Evolutionary conservation across 2,329 filamentous ascomycete species (phyloP).

Genomic region (Phialocephala subalpina): DNA sequence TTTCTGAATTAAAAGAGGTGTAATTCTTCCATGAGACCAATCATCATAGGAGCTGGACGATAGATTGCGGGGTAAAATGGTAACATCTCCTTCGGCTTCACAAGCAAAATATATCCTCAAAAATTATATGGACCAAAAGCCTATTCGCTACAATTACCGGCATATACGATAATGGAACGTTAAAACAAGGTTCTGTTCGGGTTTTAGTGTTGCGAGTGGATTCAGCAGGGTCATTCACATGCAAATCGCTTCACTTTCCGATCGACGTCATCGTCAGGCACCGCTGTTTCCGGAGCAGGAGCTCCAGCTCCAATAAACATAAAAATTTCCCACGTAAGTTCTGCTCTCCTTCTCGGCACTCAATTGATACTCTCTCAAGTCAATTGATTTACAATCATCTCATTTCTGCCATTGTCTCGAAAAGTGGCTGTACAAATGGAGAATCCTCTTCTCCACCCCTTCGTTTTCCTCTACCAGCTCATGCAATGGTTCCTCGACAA

Average conservation of each 20-base stretch:
- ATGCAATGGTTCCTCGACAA: slow-evolving; percentile 70
- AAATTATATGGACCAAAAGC: no score
- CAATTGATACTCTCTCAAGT: not conserved
- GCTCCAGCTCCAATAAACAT: not conserved
- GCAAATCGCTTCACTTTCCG: not conserved
- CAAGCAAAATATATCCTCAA: no score
- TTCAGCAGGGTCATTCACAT: slow-evolving; percentile 11
- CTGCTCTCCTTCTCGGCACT: not conserved
- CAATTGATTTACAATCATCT: not conserved
- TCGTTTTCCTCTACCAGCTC: slow-evolving; percentile 70
- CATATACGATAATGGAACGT: no score
- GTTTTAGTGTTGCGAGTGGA: not conserved
- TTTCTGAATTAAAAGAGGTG: no score
- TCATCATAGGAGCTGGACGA: no score
- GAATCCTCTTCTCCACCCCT: slow-evolving; percentile 56
- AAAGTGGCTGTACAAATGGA: slow-evolving; percentile 27
- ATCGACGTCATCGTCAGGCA: slow-evolving; percentile 15
- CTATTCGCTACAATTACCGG: no score
- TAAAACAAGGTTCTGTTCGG: no score
- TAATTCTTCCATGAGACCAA: no score
- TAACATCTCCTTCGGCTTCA: no score
- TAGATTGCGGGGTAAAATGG: no score
- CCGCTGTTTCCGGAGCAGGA: slow-evolving; percentile 1
- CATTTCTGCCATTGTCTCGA: not conserved
- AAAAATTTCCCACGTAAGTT: not conserved